Evolutionary conservation across 768 basidiomycete species (phyloP).

Genomic region (Sporobolomyces pararoseus): DNA sequence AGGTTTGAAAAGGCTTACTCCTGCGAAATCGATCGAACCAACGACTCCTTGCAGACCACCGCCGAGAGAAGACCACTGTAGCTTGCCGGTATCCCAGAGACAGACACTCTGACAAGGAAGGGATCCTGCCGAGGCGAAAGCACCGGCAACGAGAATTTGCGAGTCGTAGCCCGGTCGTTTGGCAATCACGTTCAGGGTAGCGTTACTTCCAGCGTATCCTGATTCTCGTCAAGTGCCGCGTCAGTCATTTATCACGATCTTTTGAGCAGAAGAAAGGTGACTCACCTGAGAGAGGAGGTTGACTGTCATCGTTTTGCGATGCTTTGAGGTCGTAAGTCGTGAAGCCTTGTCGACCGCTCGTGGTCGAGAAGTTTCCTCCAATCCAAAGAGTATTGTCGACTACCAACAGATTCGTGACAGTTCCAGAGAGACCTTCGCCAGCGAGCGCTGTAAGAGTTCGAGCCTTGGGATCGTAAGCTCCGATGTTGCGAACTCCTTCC

Average conservation of each 20-base stretch:
- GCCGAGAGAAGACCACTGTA: constrained; percentile 77
- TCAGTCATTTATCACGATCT: not conserved
- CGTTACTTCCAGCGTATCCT: constrained; percentile 38
- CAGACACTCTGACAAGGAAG: constrained; percentile 74
- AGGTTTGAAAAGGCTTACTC: constrained; percentile 56
- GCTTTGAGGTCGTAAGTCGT: constrained; percentile 71
- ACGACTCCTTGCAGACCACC: constrained; percentile 77
- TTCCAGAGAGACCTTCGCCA: constrained; percentile 66
- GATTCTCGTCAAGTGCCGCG: not conserved
- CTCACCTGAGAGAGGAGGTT: constrained; percentile 61
- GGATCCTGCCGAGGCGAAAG: constrained; percentile 73
- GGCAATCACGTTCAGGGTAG: constrained; percentile 56
- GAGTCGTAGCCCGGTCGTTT: constrained; percentile 60
- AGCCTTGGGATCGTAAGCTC: constrained; percentile 62
- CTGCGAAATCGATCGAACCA: constrained; percentile 71
- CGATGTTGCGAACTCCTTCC: constrained; percentile 50
- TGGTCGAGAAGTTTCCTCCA: constrained; percentile 75
- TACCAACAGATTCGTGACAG: constrained; percentile 64
- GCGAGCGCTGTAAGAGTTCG: constrained; percentile 57
- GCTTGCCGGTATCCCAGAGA: constrained; percentile 62
- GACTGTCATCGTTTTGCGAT: constrained; percentile 61
- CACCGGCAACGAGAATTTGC: constrained; percentile 76
- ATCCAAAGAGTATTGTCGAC: constrained; percentile 71
- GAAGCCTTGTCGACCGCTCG: constrained; percentile 62
- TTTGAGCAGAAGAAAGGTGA: not conserved